Evolutionary conservation across 306 rosid species (phyloP).

Genomic region (Corylus heterophylla): DNA sequence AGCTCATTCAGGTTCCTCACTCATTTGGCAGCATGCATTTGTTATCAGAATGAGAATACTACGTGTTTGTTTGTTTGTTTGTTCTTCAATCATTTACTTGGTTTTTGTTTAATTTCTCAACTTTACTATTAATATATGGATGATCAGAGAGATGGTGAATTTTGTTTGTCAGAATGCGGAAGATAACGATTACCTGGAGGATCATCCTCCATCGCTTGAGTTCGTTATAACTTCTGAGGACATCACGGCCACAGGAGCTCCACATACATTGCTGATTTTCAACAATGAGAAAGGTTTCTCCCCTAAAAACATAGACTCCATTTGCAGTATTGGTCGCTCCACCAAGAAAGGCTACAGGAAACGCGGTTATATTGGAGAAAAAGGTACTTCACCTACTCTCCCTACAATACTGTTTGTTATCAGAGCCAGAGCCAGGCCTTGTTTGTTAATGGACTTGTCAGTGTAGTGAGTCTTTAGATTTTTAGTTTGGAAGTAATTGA

Average conservation of each 20-base stretch:
- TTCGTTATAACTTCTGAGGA: constrained; percentile 65
- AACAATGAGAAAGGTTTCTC: constrained; percentile 83
- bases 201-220: constrained; percentile 46
- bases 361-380: constrained; percentile 81
- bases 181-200: constrained; percentile 60
- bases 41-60: no score
- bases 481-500: no score
- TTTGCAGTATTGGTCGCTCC: constrained; percentile 79
- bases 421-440: no score
- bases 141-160: neutral
- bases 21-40: no score
- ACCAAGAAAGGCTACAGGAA: constrained; percentile 69
- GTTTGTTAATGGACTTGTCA: no score
- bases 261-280: constrained; percentile 60
- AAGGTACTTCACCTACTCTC: constrained; percentile 41
- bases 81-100: neutral
- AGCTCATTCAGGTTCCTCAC: constrained; percentile 61
- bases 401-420: no score
- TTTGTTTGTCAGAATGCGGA: constrained; percentile 65
- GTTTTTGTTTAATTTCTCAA: neutral
- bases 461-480: no score
- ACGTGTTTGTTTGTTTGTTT: no score
- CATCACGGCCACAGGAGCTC: constrained; percentile 65
- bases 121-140: neutral
- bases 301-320: constrained; percentile 55